Evolutionary conservation across 371 early-diverging fungal genomes (phyloP).

Genomic region (Zopfochytrium polystomum): DNA sequence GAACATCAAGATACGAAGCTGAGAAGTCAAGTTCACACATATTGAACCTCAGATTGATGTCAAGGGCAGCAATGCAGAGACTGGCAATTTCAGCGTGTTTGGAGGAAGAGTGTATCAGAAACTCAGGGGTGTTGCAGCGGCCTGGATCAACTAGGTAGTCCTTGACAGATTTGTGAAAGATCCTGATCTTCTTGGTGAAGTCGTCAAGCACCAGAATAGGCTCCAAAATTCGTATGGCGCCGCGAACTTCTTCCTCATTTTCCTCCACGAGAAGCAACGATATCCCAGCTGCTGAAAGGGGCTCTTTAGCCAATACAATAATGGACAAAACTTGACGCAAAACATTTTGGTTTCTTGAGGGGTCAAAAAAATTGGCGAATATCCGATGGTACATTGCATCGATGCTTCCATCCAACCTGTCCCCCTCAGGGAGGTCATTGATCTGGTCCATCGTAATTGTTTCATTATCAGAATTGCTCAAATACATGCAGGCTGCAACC

Average conservation of each 20-base stretch:
- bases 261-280: constrained; percentile 2
- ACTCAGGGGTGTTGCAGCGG: constrained; percentile 3
- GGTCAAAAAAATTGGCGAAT: neutral
- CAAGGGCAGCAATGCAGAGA: neutral
- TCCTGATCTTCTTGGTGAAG: too few species aligned
- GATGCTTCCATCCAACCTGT: constrained; percentile 2
- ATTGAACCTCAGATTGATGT: neutral
- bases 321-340: constrained; percentile 11
- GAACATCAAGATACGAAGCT: neutral
- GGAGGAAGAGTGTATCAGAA: neutral
- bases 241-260: neutral
- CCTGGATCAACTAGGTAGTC: constrained; percentile 11
- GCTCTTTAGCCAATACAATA: constrained; percentile 8
- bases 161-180: too few species aligned
- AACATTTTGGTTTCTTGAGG: too few species aligned
- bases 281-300: constrained; percentile 8
- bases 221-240: constrained; percentile 3
- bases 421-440: neutral
- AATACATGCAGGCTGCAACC: constrained; percentile 13
- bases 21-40: too few species aligned
- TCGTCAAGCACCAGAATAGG: constrained; percentile 3
- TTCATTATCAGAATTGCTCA: neutral
- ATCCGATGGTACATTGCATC: constrained; percentile 14
- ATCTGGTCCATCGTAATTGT: constrained; percentile 5
- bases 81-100: neutral